These are phyloP conservation scores for Scleroderma bovista DNA, from an alignment of 768 basidiomycete genomes.

Conservation along the genomic window DNA sequence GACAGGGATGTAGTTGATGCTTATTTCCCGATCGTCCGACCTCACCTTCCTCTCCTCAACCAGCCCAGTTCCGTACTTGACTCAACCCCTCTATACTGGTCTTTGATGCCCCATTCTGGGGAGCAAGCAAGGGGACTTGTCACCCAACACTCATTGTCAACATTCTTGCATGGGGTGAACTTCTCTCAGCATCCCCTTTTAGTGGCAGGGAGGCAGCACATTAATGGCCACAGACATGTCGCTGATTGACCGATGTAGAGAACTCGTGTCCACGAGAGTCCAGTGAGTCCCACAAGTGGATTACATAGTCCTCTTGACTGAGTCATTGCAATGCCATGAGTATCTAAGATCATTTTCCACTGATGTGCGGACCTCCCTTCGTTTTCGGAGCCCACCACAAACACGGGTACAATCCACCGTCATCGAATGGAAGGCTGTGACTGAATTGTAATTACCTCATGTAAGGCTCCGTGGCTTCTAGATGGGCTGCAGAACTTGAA, in stretches of 20 bases:
- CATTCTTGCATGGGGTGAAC: slow-evolving; percentile 87
- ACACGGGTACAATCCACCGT: slow-evolving; percentile 48
- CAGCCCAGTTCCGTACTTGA: slow-evolving; percentile 69
- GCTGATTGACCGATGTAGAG: slow-evolving; percentile 81
- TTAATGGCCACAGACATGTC: slow-evolving; percentile 66
- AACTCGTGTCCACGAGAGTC: slow-evolving; percentile 80
- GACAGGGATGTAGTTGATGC: slow-evolving; percentile 90
- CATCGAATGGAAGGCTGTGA: slow-evolving; percentile 7
- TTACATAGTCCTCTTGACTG: slow-evolving; percentile 76
- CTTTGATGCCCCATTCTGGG: slow-evolving; percentile 16
- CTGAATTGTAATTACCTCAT: slow-evolving; percentile 10
- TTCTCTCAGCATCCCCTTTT: slow-evolving; percentile 90
- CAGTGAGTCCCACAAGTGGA: slow-evolving; percentile 75
- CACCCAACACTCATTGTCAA: slow-evolving; percentile 79
- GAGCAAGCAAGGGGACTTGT: slow-evolving; percentile 37
- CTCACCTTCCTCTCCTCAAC: slow-evolving; percentile 85
- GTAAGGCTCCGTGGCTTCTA: slow-evolving; percentile 83
- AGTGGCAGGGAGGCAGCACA: slow-evolving; percentile 67
- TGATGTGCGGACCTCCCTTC: slow-evolving; percentile 6
- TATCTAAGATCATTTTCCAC: slow-evolving; percentile 22
- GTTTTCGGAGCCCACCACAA: slow-evolving; percentile 60
- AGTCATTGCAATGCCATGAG: slow-evolving; percentile 85
- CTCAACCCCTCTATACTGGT: slow-evolving; percentile 42
- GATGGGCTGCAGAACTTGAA: slow-evolving; percentile 71
- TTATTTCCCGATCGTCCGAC: slow-evolving; percentile 90